phyloP scores from a whole-genome alignment of 192 early-diverging fungal genomes.

The Gonapodya sp. region DNA sequence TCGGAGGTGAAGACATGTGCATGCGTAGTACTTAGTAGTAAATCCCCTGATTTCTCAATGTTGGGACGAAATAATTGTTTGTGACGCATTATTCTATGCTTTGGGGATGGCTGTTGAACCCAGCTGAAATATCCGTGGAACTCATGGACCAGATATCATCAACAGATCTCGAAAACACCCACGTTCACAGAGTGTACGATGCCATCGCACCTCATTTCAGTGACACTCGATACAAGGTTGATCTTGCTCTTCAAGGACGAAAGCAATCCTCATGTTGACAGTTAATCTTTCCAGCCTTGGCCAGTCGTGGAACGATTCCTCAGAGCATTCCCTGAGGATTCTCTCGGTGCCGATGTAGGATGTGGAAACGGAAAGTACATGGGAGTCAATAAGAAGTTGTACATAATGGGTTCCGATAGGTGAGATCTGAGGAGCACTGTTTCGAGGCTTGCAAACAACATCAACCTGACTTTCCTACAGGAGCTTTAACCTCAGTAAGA shows the following conservation, averaged over 20 bases:
- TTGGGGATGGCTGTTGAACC: no score
- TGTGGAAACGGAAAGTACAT: constrained; percentile 99
- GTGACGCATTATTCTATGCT: not conserved
- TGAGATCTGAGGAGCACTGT: constrained; percentile 21
- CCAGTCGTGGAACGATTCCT: constrained; percentile 88
- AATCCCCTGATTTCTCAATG: not conserved
- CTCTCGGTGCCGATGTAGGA: constrained; percentile 86
- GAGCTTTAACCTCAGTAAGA: constrained; percentile 67
- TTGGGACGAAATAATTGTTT: not conserved
- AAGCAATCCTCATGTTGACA: not conserved
- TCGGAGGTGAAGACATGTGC: not conserved
- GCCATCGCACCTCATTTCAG: constrained; percentile 87
- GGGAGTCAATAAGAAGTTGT: constrained; percentile 71
- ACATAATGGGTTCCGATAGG: constrained; percentile 78
- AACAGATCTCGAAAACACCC: not conserved
- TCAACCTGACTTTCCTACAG: constrained; percentile 20
- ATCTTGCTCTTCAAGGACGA: not conserved
- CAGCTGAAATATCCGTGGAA: no score
- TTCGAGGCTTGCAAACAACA: not conserved
- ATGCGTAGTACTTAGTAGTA: not conserved
- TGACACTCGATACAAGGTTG: constrained; percentile 85
- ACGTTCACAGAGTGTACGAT: constrained; percentile 90
- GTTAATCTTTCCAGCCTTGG: constrained; percentile 82
- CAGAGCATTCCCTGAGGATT: constrained; percentile 42
- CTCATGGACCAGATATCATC: not conserved